Conservation (phyloP, 306 rosid species). For the Ormosia emarginata region DNA sequence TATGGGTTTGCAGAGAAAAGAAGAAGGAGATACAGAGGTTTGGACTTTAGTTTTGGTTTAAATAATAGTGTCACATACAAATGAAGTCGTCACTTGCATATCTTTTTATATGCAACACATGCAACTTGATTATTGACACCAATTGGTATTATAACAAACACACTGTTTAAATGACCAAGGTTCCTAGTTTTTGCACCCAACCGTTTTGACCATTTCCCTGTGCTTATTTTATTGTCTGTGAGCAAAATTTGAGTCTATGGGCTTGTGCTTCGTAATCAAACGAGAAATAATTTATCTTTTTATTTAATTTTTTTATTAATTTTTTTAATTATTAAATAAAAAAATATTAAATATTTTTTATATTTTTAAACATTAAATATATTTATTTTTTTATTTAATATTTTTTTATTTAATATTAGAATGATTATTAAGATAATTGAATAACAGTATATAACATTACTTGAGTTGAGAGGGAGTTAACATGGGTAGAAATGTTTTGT, state of each 20-base stretch:
- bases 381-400: no score
- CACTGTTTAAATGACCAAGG: not conserved
- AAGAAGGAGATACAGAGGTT: not conserved
- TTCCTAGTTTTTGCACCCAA: not conserved
- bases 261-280: not conserved
- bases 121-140: conserved; percentile 14
- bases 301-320: no score
- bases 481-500: no score
- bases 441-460: no score
- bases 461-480: no score
- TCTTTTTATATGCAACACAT: conserved; percentile 16
- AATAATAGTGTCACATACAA: not conserved
- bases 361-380: no score
- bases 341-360: no score
- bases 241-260: not conserved
- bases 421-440: no score
- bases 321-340: no score
- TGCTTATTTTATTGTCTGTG: not conserved
- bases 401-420: no score
- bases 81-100: conserved; percentile 13
- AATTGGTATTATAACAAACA: not conserved
- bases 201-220: not conserved
- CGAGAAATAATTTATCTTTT: no score
- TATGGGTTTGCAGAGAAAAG: not conserved
- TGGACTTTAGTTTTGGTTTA: conserved; percentile 12